These are phyloP conservation scores for Psilocybe cyanescens DNA, from an alignment of 768 basidiomycete genomes.

Conservation along the genomic window DNA sequence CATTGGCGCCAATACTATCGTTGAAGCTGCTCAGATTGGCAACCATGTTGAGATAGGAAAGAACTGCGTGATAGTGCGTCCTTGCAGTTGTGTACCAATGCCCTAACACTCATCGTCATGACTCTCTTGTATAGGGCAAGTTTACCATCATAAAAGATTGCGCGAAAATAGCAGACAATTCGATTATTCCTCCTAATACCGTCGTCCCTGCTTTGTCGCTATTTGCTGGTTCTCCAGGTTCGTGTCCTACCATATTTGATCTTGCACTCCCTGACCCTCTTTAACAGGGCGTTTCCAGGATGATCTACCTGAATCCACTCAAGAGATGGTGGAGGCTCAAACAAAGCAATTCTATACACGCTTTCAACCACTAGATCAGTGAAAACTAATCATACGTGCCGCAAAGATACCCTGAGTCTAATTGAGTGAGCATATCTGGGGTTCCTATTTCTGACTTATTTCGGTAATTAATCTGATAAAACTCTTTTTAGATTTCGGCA, in stretches of 20 bases:
- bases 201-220: conserved; percentile 88
- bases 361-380: conserved; percentile 58
- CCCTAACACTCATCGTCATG: background rate
- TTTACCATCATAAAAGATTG: conserved; percentile 98
- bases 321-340: conserved; percentile 85
- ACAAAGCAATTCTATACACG: conserved; percentile 87
- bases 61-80: conserved; percentile 89
- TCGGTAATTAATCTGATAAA: no score
- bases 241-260: conserved; percentile 17
- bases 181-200: conserved; percentile 88
- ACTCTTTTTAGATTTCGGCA: no score
- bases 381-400: background rate
- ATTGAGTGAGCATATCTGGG: no score
- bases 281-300: conserved; percentile 73
- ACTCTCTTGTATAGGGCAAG: conserved; percentile 67
- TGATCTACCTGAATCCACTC: conserved; percentile 92
- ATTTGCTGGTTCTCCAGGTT: conserved; percentile 91
- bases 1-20: conserved; percentile 84
- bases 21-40: conserved; percentile 95
- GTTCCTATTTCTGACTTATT: no score
- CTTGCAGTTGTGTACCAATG: background rate
- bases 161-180: conserved; percentile 86
- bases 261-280: background rate
- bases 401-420: background rate
- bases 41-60: conserved; percentile 94